Percentiles rank a stretch among this genome's conserved stretches.
Evolutionary conservation across 1,284 basidiomycete species (phyloP).

Genomic region (Trichosporon ovoides): DNA sequence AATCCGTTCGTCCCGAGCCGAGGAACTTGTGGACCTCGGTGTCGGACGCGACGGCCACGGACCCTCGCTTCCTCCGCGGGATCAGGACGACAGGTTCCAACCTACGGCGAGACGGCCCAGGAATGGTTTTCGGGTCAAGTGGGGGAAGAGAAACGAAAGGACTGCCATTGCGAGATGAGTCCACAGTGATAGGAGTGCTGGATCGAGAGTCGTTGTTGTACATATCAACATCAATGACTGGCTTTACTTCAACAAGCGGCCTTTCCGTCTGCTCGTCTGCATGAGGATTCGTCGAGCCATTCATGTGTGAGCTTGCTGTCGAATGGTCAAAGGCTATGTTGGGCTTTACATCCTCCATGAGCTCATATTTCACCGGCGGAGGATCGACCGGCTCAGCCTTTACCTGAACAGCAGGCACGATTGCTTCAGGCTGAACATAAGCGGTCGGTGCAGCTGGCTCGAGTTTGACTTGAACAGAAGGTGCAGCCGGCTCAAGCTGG

Average conservation of each 20-base stretch:
- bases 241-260: neutral
- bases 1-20: neutral
- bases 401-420: neutral
- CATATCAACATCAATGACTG: neutral
- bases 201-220: neutral
- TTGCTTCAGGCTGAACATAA: no score
- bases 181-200: neutral
- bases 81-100: slow-evolving; percentile 1
- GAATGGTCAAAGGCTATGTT: neutral
- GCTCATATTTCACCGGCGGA: neutral
- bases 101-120: neutral
- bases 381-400: neutral
- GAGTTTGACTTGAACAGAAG: no score
- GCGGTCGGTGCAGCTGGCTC: no score
- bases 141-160: neutral
- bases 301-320: neutral
- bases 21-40: neutral
- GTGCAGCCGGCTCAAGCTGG: no score
- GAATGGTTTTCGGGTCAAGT: neutral
- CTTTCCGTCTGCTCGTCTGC: neutral
- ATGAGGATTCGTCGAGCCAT: neutral
- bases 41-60: neutral
- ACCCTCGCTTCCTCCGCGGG: neutral
- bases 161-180: neutral
- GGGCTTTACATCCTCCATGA: neutral